Evolutionary conservation across 2,329 filamentous ascomycete species (phyloP), one percentile per base, ranked within the genome.

Genomic region (Orbilia ellipsospora): DNA sequence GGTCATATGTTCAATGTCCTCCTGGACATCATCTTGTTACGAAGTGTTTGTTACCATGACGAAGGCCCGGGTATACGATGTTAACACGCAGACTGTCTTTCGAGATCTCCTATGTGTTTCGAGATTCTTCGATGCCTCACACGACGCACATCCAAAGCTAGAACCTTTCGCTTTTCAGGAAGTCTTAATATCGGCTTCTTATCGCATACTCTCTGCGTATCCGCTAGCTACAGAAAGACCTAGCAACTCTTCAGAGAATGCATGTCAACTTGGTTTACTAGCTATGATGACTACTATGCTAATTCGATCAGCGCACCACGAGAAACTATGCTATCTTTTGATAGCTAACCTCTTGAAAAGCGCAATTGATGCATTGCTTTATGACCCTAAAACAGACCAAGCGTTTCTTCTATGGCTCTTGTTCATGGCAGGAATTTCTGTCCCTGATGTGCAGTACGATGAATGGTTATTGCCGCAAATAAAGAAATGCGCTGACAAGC

Each of bases 31-130:
- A 10, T 36, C 8, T 15, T 40, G 45, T 1, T 56, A 65, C n/a
- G 59, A 75, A 16, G 45, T 40, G 2, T 65, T 75, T 31, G 55
- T 69, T 16, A 69, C 60, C 1, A 56, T 54, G 1, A 69, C 60
- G 15, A 64, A 40, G 4, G 54, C 64, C 8, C 23, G 52, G 15
- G 54, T 75, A 1, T 64, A 64, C 20, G 31, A 64, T 31, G 8
- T 36, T 1, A 18, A 51, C 4, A 36, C 69, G 12, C 72, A 69
- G 31, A 18, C 31, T 1, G 26, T 65, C 12, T 69, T 69, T 40
- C 63, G 64, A 16, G 72, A 75, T 42, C 12, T 69, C 8, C 8
- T 69, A 3, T 75, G 59, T 20, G 64, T 48, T 50, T 64, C 72
- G 36, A 52, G 26, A n/a, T 64, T 55, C 42, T 48, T 75, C 20